Evolutionary conservation across 768 basidiomycete genomes (phyloP).

Genomic region (Jaapia argillacea): DNA sequence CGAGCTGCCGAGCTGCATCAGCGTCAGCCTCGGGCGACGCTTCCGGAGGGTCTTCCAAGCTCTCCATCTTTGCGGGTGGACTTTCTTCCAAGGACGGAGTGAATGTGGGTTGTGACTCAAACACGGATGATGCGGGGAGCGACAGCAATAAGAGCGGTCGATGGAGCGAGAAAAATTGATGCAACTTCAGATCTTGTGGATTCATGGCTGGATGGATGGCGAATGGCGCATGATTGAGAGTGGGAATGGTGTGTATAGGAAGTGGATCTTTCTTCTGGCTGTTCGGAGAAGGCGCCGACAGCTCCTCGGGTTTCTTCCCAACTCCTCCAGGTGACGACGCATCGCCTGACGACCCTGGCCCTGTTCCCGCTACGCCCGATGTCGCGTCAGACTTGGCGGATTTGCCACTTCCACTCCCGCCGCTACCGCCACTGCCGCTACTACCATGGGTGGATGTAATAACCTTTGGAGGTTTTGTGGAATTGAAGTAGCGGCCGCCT

Average conservation of each 20-base stretch:
- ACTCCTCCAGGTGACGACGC: not conserved
- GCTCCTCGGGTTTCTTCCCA: no score
- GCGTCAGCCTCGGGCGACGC: constrained; percentile 63
- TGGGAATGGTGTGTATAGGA: not conserved
- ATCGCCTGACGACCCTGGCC: not conserved
- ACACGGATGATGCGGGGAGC: constrained; percentile 49
- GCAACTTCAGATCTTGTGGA: constrained; percentile 64
- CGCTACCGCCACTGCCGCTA: no score
- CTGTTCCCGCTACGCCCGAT: not conserved
- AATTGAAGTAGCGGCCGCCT: constrained; percentile 65
- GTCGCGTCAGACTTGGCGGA: constrained; percentile 23
- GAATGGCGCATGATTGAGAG: constrained; percentile 6
- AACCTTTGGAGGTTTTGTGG: constrained; percentile 55
- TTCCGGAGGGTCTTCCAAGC: constrained; percentile 27
- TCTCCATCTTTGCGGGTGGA: not conserved
- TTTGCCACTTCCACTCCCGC: constrained; percentile 32
- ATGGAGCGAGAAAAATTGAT: constrained; percentile 79
- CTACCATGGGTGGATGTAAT: constrained; percentile 19
- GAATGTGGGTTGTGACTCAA: constrained; percentile 22
- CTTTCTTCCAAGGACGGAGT: constrained; percentile 6
- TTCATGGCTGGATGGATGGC: constrained; percentile 46
- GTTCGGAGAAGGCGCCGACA: not conserved
- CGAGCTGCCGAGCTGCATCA: constrained; percentile 72
- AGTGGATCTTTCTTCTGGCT: not conserved
- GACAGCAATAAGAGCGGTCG: constrained; percentile 66